Conservation (phyloP, 352 stramenopile species). For the Globisporangium apiculatum region DNA sequence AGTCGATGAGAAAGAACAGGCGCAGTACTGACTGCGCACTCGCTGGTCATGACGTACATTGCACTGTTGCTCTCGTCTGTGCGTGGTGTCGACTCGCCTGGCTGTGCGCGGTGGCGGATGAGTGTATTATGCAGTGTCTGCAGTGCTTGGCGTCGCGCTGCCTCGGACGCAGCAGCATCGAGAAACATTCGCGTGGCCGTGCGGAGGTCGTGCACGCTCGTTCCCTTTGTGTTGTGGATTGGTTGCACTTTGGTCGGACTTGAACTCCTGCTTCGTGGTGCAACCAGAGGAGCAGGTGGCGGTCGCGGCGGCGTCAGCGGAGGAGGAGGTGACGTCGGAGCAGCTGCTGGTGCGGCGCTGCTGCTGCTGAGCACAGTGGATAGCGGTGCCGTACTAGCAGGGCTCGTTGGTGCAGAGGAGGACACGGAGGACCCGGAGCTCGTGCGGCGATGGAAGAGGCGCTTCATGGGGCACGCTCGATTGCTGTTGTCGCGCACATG, state of each 20-base stretch:
- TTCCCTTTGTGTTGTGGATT: neutral
- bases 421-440: constrained; percentile 14
- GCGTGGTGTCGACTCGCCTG: neutral
- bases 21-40: too few species aligned
- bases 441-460: constrained; percentile 37
- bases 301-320: neutral
- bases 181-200: constrained; percentile 9
- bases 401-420: constrained; percentile 6
- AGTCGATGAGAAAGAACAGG: too few species aligned
- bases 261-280: neutral
- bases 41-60: constrained; percentile 1
- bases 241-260: constrained; percentile 10
- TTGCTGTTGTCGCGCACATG: neutral
- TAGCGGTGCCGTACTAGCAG: neutral
- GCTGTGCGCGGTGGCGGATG: neutral
- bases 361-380: neutral
- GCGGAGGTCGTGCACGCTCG: constrained; percentile 14
- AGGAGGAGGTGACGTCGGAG: neutral
- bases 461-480: constrained; percentile 28
- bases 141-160: constrained; percentile 15
- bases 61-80: neutral
- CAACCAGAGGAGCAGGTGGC: neutral
- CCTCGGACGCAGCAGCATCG: constrained; percentile 6
- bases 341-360: neutral
- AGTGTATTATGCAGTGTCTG: constrained; percentile 15